Base-by-base conservation (phyloP, 2,329 filamentous ascomycete species). In the Tricladium varicosporioides region DNA sequence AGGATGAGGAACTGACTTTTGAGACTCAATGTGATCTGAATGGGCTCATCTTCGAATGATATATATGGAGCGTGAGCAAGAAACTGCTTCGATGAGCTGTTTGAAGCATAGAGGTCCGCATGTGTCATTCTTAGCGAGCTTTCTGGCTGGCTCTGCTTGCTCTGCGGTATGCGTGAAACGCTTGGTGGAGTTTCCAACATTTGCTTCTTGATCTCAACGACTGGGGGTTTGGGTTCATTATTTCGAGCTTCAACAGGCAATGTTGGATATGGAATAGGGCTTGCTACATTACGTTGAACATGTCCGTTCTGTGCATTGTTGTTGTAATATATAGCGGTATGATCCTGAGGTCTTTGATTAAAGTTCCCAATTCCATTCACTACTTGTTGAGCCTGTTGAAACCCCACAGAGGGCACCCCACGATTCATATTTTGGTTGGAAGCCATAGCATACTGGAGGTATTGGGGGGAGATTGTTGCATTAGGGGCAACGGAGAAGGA, bases 31-130 rank as follows among this genome's bases (percentile, higher is more conserved):
- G 62, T 55, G 31, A 70, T 58, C 18, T 65, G 60, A 33, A 69
- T 45, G 22, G 64, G 62, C 10, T 54, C 57, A 45, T 66, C 60
- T 8, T 65, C 61, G 59, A 65, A 68, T 15, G 53, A 45, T 13
- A 70, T 42, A 44, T 63, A 71, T 2, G 68, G 66, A 15, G 68
- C 69, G 56, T 64, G 60, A 5, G 60, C 53, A 48, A 70, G 60
- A 8, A 58, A 57, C 50, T 59, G 65, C 27, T 58, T 54, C 46
- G 64, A 57, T 16, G 67, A 64, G 15, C 19, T 43, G 31, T 60
- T 61, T n/a, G 13, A 43, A 22, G 63, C 48, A 18, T 62, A 53
- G 45, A 70, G 31, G 13, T 68, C 65, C 19, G 65, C 62, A 50
- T 67, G 61, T 22, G 63, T 63, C 7, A 67, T 57, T 51, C 68